Conservation (phyloP, 176 grass and related monocot species). For the Aegilops tauschii region DNA sequence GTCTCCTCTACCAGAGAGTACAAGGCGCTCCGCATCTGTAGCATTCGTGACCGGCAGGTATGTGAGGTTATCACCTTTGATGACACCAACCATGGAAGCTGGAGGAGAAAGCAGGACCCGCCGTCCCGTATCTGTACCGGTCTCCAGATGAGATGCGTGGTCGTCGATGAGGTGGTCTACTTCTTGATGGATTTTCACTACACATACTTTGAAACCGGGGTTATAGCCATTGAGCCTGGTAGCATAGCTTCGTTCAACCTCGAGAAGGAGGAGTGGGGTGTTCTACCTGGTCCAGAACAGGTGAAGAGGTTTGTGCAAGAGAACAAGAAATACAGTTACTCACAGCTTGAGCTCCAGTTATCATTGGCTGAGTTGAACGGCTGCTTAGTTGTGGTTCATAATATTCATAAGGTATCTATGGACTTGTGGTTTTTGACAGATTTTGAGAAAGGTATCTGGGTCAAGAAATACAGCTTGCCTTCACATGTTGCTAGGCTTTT, state of each 20-base stretch:
- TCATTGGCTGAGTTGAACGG: background rate
- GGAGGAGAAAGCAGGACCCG: background rate
- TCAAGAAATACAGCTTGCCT: background rate
- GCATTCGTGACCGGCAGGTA: background rate
- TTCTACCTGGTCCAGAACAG: background rate
- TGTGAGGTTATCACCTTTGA: background rate
- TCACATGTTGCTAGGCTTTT: background rate
- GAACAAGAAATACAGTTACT: background rate
- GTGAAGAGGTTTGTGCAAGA: background rate
- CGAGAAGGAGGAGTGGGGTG: background rate
- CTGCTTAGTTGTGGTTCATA: background rate
- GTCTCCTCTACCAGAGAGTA: background rate
- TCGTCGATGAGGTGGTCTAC: background rate
- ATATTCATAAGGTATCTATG: background rate
- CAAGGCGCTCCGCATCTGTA: background rate
- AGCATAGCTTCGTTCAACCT: slow-evolving; percentile 2
- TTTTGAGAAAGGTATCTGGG: background rate
- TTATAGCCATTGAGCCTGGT: background rate
- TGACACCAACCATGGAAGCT: background rate
- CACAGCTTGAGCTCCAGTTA: background rate
- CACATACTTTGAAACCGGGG: background rate
- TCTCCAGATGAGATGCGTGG: background rate
- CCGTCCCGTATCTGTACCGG: background rate
- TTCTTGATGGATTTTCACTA: background rate
- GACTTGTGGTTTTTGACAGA: slow-evolving; percentile 8